Evolutionary conservation across 2,329 filamentous ascomycete species (phyloP).

Genomic region (Alternaria hordeiaustralica): DNA sequence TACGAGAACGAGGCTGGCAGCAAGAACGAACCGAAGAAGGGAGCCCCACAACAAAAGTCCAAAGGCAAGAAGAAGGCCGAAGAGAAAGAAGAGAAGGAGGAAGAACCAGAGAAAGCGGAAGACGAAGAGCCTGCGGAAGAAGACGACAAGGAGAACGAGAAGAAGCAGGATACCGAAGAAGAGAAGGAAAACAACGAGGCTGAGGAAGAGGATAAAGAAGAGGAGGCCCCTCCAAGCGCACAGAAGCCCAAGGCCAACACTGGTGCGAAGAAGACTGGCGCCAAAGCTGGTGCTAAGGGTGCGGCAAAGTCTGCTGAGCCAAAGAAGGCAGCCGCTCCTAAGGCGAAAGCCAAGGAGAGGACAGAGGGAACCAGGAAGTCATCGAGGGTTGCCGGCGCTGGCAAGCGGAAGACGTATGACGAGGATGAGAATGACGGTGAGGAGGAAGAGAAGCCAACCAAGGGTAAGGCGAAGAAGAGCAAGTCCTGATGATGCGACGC

Average conservation of each 20-base stretch:
- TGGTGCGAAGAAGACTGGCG: constrained; percentile 20
- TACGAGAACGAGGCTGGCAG: constrained; percentile 52
- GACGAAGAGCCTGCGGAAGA: neutral
- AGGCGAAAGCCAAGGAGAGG: constrained; percentile 22
- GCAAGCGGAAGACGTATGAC: constrained; percentile 29
- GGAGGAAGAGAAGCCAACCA: constrained; percentile 18
- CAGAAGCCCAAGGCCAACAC: constrained; percentile 33
- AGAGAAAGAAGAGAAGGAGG: constrained; percentile 21
- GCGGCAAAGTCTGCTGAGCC: constrained; percentile 16
- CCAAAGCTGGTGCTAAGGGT: constrained; percentile 23
- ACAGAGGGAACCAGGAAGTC: constrained; percentile 29
- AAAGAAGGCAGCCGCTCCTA: constrained; percentile 1
- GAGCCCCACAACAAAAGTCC: constrained; percentile 41
- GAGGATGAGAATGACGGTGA: constrained; percentile 19
- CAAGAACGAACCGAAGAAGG: constrained; percentile 55
- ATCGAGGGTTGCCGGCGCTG: constrained; percentile 23
- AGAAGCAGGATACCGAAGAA: constrained; percentile 15
- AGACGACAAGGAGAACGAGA: constrained; percentile 10
- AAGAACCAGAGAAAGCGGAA: neutral
- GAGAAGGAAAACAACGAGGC: neutral
- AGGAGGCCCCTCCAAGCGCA: constrained; percentile 23
- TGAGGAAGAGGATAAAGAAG: constrained; percentile 20
- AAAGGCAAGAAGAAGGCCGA: constrained; percentile 16
- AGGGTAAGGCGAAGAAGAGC: constrained; percentile 26
- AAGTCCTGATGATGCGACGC: constrained; percentile 6